Base-by-base conservation (phyloP, 345 rosid species). In the Lepidium didymum region DNA sequence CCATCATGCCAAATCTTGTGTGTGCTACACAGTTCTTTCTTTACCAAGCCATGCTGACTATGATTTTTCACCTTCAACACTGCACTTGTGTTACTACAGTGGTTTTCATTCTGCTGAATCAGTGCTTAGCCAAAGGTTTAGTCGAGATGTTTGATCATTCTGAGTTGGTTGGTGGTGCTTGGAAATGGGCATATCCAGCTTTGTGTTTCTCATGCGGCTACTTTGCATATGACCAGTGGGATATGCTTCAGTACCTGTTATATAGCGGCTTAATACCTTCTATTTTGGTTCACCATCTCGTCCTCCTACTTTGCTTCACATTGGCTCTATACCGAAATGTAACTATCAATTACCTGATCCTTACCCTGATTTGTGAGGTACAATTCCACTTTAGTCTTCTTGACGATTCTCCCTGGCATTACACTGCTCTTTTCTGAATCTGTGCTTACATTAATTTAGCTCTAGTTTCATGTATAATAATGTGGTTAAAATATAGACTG, bases 191-290 rank as follows among this genome's bases (percentile, higher is more conserved):
- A 11, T 85, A 85, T 36, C 86, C 82, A 35, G 87, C 90, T 72
- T 61, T 92, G 67, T 86, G 98, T 78, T 85, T 90, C 75, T 92
- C 96, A 7, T 87, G 93, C 53, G 96, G 98, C 44, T 92, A 92
- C 80, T 92, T 92, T 59, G 98, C 96, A 0, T 92, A 92, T 81
- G 98, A 92, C 80, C 96, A 90, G 56, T 83, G 82, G 87, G 98
- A 92, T 79, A 88, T 92, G 98, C 86, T 90, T 78, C 82, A 59
- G 56, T 85, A 86, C 69, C 81, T 81, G 34, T 72, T 92, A 21
- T 92, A 92, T 75, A 84, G 85, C 43, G 93, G 98, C 29, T 76
- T 83, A 52, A 81, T 90, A 60, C 98, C 98, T 56, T 77, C 88
- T 62, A 92, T 87, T 44, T 71, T 90, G 10, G 77, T 81, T 64